These are phyloP conservation scores for Cyclotella choctawhatcheeana DNA, from an alignment of 108 stramenopile species.

Conservation along the genomic window DNA sequence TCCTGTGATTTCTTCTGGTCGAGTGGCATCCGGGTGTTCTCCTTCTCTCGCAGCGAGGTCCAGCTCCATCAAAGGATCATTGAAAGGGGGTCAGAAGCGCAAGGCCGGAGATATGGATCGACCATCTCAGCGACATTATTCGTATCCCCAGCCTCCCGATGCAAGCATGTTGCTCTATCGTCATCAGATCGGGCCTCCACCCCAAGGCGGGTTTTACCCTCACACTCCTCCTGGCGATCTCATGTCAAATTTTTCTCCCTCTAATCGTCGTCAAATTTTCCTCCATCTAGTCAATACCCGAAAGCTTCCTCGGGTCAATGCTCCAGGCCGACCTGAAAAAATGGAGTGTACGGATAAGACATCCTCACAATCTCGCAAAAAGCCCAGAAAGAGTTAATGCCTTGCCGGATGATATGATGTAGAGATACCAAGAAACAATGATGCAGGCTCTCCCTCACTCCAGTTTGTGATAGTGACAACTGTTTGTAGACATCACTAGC, in stretches of 20 bases:
- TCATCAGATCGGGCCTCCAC: constrained; percentile 12
- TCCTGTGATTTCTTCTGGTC: constrained; percentile 42
- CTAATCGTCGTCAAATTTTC: too few species aligned
- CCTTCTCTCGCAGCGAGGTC: constrained; percentile 44
- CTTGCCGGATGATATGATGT: constrained; percentile 22
- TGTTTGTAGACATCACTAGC: too few species aligned
- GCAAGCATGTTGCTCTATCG: constrained; percentile 38
- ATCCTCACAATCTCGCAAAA: constrained; percentile 1
- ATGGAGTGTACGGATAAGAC: constrained; percentile 2
- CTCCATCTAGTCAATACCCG: constrained; percentile 1
- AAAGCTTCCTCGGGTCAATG: background rate
- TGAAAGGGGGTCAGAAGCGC: constrained; percentile 43
- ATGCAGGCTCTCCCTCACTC: too few species aligned
- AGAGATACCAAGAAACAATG: too few species aligned
- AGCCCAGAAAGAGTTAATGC: constrained; percentile 14
- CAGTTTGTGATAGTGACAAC: too few species aligned
- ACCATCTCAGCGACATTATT: constrained; percentile 20
- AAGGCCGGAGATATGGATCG: constrained; percentile 33
- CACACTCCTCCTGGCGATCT: background rate
- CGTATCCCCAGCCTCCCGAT: constrained; percentile 41
- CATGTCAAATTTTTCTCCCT: too few species aligned
- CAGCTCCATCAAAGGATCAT: constrained; percentile 3
- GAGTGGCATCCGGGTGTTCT: constrained; percentile 14
- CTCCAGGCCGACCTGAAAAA: constrained; percentile 2
- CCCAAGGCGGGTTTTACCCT: background rate